Base-by-base conservation (phyloP, 2,329 filamentous ascomycete genomes). In the Trichoderma arundinaceum region DNA sequence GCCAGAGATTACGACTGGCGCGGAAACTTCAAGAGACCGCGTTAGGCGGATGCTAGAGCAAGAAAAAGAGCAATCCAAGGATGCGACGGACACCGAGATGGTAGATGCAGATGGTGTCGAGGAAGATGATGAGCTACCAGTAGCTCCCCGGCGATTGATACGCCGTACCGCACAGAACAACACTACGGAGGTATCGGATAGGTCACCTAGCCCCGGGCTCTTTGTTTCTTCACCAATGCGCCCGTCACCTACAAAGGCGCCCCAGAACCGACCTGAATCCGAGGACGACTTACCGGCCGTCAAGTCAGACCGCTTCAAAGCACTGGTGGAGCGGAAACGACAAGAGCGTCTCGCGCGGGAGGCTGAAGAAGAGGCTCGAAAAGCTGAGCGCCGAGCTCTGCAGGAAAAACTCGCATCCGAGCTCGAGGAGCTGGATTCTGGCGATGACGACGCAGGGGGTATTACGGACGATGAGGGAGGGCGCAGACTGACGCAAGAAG, bases 311-410 rank as follows among this genome's bases (percentile, higher is more conserved):
- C 86, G 89, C 5, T 89, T 96, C 72, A 82, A 88, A 67, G 90
- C 89, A 7, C 84, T 96, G 0, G 85, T 95, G 10, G 87, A 88
- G 52, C 86, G 87, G 71, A 95, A 94, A 73, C 86, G 88, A 57
- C 84, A 88, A 68, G 90, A 95, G 73, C 85, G 90, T 7, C 79
- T 88, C 41, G 89, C 86, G 4, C 87, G 83, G 59, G 90, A 95
- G 71, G 86, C 85, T 19, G 83, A 84, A 67, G 81, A 84, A 66
- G 83, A 82, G 60, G 80, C 78, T 39, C 81, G 83, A 68, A 78
- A 77, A 19, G 78, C 79, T 19, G 84, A 83, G 68, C 79, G 79
- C 48, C 69, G 72, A 8, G 78, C 76, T 10, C 74, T 71, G 28
- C 76, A 78, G 59, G 74, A 76, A 62, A 75, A 77, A 53, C 68